Evolutionary conservation across 2,329 filamentous ascomycete genomes (phyloP).

Genomic region (Metarhizium guizhouense): DNA sequence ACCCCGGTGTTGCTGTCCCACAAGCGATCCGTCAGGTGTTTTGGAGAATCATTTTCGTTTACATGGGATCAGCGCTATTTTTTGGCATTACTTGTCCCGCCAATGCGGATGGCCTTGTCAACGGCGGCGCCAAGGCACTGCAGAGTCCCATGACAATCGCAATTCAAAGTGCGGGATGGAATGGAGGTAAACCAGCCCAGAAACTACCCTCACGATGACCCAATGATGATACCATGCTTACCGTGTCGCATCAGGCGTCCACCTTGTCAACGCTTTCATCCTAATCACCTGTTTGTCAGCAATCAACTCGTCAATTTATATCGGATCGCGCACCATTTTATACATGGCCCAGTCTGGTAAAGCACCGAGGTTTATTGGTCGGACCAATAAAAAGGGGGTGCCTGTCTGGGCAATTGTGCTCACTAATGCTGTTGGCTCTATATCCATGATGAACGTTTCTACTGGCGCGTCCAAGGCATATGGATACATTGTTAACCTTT

Average conservation of each 20-base stretch:
- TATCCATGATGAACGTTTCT: constrained; percentile 68
- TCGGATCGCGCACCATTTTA: constrained; percentile 63
- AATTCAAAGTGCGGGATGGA: constrained; percentile 64
- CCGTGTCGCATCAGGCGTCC: constrained; percentile 32
- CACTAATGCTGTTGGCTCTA: constrained; percentile 59
- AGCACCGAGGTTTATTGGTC: constrained; percentile 60
- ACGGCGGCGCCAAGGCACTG: constrained; percentile 52
- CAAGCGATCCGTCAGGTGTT: constrained; percentile 52
- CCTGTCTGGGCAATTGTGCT: constrained; percentile 54
- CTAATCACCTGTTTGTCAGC: constrained; percentile 64
- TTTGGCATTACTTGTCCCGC: constrained; percentile 67
- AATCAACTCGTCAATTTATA: constrained; percentile 69
- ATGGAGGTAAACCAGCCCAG: constrained; percentile 37
- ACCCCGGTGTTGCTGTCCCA: constrained; percentile 46
- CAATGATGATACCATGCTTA: constrained; percentile 1
- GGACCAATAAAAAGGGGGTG: constrained; percentile 56
- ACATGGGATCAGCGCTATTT: constrained; percentile 65
- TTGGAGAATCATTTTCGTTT: constrained; percentile 52
- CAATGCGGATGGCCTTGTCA: constrained; percentile 54
- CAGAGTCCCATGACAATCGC: constrained; percentile 68
- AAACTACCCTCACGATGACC: not conserved
- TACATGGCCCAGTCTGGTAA: constrained; percentile 69
- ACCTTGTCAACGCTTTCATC: constrained; percentile 72
- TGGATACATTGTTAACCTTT: constrained; percentile 60
- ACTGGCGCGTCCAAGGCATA: constrained; percentile 59